Percentiles rank a stretch among this genome's conserved stretches.
Conservation (phyloP, 768 basidiomycete genomes). For the Psilocybe azurescens region DNA sequence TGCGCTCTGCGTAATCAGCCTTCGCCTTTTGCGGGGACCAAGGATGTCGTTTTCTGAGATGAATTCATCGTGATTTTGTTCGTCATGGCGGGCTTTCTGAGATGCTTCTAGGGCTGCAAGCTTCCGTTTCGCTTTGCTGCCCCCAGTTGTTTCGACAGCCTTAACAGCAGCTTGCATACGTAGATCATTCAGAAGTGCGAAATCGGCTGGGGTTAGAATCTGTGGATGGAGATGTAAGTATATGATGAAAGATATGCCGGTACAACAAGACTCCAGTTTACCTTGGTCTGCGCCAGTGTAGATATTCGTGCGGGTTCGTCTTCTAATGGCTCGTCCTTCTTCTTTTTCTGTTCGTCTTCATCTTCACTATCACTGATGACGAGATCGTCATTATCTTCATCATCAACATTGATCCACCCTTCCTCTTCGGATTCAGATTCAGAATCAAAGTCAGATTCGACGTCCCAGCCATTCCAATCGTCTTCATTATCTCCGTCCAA, state of each 20-base stretch:
- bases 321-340: slow-evolving; percentile 35
- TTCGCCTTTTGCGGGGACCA: slow-evolving; percentile 94
- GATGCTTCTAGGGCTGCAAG: slow-evolving; percentile 79
- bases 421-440: slow-evolving; percentile 61
- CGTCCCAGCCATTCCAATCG: slow-evolving; percentile 91
- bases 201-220: slow-evolving; percentile 98
- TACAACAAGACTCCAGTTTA: slow-evolving; percentile 28
- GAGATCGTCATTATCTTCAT: slow-evolving; percentile 69
- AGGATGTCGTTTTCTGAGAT: slow-evolving; percentile 92
- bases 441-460: slow-evolving; percentile 70
- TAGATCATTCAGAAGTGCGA: slow-evolving; percentile 88
- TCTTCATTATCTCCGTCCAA: slow-evolving; percentile 53
- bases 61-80: slow-evolving; percentile 58
- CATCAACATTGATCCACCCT: slow-evolving; percentile 86
- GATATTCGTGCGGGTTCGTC: slow-evolving; percentile 48
- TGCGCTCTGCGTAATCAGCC: slow-evolving; percentile 90
- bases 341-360: slow-evolving; percentile 50
- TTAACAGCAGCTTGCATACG: slow-evolving; percentile 78
- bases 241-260: not conserved
- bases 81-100: slow-evolving; percentile 55
- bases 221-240: slow-evolving; percentile 33
- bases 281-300: slow-evolving; percentile 83
- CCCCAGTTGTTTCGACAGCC: slow-evolving; percentile 71
- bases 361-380: slow-evolving; percentile 90
- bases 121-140: slow-evolving; percentile 86